These are phyloP conservation scores for Forsythia suspensa DNA, from an alignment of 257 asterid species.

Conservation along the genomic window DNA sequence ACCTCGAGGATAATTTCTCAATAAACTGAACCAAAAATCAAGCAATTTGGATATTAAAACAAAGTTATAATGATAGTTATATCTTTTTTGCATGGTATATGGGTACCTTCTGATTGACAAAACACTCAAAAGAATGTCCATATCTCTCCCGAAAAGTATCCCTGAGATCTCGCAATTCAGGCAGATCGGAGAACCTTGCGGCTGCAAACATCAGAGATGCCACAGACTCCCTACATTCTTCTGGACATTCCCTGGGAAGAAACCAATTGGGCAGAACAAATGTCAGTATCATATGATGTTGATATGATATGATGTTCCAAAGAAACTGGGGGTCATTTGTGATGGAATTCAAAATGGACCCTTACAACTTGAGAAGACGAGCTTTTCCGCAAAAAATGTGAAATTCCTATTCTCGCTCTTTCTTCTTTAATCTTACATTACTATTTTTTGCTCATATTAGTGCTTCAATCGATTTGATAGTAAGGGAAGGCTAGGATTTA, in stretches of 20 bases:
- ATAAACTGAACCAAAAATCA: constrained; percentile 60
- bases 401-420: not conserved
- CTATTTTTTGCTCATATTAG: not conserved
- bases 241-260: constrained; percentile 84
- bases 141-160: constrained; percentile 78
- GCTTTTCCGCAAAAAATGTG: not conserved
- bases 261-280: constrained; percentile 22
- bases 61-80: constrained; percentile 11
- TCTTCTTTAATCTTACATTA: not conserved
- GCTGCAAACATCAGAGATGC: constrained; percentile 96
- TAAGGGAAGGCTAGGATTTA: not conserved
- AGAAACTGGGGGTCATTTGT: not conserved
- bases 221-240: constrained; percentile 86
- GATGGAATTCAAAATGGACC: not conserved
- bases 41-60: constrained; percentile 28
- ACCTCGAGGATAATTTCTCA: constrained; percentile 69
- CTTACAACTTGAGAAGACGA: not conserved
- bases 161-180: constrained; percentile 93
- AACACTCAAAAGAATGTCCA: constrained; percentile 61
- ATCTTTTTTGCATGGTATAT: constrained; percentile 10
- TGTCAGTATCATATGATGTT: constrained; percentile 15
- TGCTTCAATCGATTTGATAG: not conserved
- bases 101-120: constrained; percentile 78
- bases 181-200: constrained; percentile 95
- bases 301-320: constrained; percentile 15